Percentiles rank a stretch among this genome's conserved stretches.
Evolutionary conservation across 176 grass and related monocot genomes (phyloP).

Genomic region (Zea luxurians): DNA sequence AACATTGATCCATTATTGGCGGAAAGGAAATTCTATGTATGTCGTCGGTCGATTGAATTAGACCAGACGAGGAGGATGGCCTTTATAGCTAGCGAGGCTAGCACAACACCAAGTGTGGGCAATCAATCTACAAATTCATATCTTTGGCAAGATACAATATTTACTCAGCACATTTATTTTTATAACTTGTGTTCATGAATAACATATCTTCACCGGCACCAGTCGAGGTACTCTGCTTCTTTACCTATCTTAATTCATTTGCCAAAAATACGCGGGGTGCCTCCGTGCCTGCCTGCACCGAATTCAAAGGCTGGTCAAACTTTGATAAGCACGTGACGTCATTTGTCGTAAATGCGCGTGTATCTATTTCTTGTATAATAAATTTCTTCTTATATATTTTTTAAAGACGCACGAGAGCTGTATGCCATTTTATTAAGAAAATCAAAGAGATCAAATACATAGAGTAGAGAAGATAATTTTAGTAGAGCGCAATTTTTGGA

Average conservation of each 20-base stretch:
- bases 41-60: not conserved
- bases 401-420: too few species aligned
- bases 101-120: not conserved
- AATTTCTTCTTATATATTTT: not conserved
- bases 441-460: too few species aligned
- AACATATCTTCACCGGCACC: not conserved
- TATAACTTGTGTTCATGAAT: not conserved
- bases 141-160: not conserved
- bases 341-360: not conserved
- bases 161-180: not conserved
- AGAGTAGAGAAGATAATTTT: too few species aligned
- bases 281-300: too few species aligned
- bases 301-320: not conserved
- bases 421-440: too few species aligned
- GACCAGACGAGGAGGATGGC: not conserved
- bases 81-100: not conserved
- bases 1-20: not conserved
- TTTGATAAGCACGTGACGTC: not conserved
- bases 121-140: not conserved
- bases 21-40: too few species aligned
- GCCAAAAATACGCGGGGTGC: not conserved
- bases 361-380: not conserved
- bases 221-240: not conserved
- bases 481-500: too few species aligned
- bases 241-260: not conserved